A percentile compares a stretch with the other conserved stretches of the same genome.
These are phyloP conservation scores for Cercospora zeae-maydis DNA, from an alignment of 2,329 filamentous ascomycete genomes.

Conservation along the genomic window DNA sequence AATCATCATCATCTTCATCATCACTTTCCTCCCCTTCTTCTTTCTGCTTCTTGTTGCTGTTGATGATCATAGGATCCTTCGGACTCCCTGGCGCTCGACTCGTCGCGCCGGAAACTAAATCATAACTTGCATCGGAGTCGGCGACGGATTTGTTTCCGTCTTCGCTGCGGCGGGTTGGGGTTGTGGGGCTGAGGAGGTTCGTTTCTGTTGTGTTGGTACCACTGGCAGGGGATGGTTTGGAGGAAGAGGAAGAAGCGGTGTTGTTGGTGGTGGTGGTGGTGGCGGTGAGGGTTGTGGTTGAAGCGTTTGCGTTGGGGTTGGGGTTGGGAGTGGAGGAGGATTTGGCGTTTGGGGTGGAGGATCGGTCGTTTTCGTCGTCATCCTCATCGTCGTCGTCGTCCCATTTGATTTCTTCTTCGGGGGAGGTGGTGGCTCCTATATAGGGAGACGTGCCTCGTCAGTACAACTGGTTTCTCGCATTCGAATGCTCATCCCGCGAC, in stretches of 20 bases:
- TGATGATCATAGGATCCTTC: slow-evolving; percentile 40
- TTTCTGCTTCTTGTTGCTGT: too few relatives aligned
- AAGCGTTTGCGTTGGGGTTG: slow-evolving; percentile 17
- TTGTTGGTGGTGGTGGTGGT: background rate
- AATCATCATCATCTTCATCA: slow-evolving; percentile 39
- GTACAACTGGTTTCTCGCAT: too few relatives aligned
- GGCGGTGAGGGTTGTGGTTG: slow-evolving; percentile 33
- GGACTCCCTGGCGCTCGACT: slow-evolving; percentile 72
- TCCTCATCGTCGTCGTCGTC: slow-evolving; percentile 74
- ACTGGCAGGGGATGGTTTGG: too few relatives aligned
- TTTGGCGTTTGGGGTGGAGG: slow-evolving; percentile 36
- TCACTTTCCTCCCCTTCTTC: slow-evolving; percentile 23
- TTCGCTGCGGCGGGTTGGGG: slow-evolving; percentile 61
- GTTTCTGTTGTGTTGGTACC: too few relatives aligned
- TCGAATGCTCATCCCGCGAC: too few relatives aligned
- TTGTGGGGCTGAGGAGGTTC: slow-evolving; percentile 6
- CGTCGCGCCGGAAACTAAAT: slow-evolving; percentile 72
- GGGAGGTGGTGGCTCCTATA: slow-evolving; percentile 64
- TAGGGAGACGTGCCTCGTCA: background rate
- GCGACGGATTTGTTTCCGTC: slow-evolving; percentile 74
- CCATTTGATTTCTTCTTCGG: slow-evolving; percentile 67
- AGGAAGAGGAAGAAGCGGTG: too few relatives aligned
- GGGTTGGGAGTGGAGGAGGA: background rate
- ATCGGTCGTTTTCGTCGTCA: slow-evolving; percentile 63
- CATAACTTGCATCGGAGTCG: slow-evolving; percentile 94